Evolutionary conservation across 176 grass and related monocot species (phyloP).

Genomic region (Avena sativa): DNA sequence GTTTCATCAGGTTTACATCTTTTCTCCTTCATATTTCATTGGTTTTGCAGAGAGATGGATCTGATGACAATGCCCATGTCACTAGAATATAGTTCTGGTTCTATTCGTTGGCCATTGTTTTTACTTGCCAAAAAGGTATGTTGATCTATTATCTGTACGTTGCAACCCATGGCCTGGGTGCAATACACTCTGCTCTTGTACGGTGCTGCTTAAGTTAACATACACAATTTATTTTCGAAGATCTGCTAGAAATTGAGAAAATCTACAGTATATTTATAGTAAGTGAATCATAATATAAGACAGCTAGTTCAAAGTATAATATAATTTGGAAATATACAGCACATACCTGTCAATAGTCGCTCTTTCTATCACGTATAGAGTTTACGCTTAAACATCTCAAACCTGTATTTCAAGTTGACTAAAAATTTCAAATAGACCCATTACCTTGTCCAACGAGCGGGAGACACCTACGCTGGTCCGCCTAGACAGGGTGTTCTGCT

Average conservation of each 20-base stretch:
- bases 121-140: conserved; percentile 87
- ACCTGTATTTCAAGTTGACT: background rate
- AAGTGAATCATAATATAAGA: background rate
- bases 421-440: background rate
- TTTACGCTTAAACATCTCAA: background rate
- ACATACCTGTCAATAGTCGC: background rate
- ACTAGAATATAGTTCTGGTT: conserved; percentile 55
- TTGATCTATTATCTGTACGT: conserved; percentile 34
- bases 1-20: conserved; percentile 13
- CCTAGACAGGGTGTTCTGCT: too few species aligned
- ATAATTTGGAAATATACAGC: background rate
- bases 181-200: conserved; percentile 5
- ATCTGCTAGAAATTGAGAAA: background rate
- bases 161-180: background rate
- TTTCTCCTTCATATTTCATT: conserved; percentile 28
- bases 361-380: background rate
- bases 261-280: background rate
- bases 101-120: conserved; percentile 87
- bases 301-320: background rate
- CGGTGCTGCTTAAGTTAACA: conserved; percentile 10
- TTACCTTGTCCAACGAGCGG: too few species aligned
- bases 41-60: conserved; percentile 80
- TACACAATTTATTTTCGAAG: conserved; percentile 2
- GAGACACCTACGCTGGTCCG: too few species aligned
- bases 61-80: conserved; percentile 93